Conservation (phyloP, 129 eudicot genomes). For the Smallanthus sonchifolius region DNA sequence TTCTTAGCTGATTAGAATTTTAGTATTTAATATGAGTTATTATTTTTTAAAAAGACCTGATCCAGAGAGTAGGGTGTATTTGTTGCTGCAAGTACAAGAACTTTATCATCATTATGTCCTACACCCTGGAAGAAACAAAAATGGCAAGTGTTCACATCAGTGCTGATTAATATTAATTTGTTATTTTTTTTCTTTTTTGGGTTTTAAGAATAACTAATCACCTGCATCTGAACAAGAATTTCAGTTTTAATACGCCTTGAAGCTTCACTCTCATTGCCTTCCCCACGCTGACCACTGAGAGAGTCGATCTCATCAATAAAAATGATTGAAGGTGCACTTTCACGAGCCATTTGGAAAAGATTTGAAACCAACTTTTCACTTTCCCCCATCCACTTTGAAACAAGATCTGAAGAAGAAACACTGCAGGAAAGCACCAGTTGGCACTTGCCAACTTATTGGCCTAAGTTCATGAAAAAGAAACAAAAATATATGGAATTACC, state of each 20-base stretch:
- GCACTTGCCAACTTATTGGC: slow-evolving; percentile 73
- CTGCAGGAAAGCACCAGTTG: slow-evolving; percentile 68
- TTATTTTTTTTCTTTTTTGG: background rate
- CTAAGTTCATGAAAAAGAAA: slow-evolving; percentile 35
- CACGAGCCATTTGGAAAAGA: slow-evolving; percentile 98
- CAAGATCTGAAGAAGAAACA: slow-evolving; percentile 93
- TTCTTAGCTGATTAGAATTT: background rate
- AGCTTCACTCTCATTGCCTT: slow-evolving; percentile 99
- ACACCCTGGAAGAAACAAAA: slow-evolving; percentile 69
- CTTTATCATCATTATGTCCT: slow-evolving; percentile 97
- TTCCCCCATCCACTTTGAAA: slow-evolving; percentile 99
- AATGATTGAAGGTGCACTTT: slow-evolving; percentile 93
- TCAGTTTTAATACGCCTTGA: slow-evolving; percentile 99
- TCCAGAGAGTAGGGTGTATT: slow-evolving; percentile 98
- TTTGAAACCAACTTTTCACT: slow-evolving; percentile 97
- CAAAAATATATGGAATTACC: background rate
- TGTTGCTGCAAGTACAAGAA: slow-evolving; percentile 97
- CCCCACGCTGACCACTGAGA: slow-evolving; percentile 97
- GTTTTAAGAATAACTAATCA: slow-evolving; percentile 17
- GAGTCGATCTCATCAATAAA: slow-evolving; percentile 97
- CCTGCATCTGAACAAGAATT: slow-evolving; percentile 99
- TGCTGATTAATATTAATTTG: background rate
- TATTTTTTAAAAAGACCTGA: slow-evolving; percentile 50
- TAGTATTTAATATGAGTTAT: background rate
- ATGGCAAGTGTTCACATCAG: background rate